These are phyloP conservation scores for Atractiella rhizophila DNA, from an alignment of 768 basidiomycete species.

Conservation along the genomic window DNA sequence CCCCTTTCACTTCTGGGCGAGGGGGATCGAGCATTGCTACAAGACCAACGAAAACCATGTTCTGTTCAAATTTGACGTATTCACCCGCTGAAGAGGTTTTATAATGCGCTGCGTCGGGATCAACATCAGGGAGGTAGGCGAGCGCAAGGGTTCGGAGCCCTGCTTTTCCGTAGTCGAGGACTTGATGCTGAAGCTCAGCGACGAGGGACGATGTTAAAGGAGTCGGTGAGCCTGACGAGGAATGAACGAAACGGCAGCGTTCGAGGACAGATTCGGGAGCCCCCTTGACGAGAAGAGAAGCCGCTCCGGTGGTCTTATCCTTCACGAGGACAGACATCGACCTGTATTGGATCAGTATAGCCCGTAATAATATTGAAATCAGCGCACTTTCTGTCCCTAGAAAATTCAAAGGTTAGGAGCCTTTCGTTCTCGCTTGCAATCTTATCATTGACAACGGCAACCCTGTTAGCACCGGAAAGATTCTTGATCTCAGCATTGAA, in stretches of 20 bases:
- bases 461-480: constrained; percentile 37
- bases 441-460: constrained; percentile 59
- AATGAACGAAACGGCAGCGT: constrained; percentile 47
- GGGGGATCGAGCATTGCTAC: constrained; percentile 97
- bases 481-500: constrained; percentile 32
- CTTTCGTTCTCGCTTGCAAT: constrained; percentile 51
- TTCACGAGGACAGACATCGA: constrained; percentile 94
- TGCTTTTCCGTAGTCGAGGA: constrained; percentile 43
- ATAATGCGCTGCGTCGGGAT: constrained; percentile 58
- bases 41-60: constrained; percentile 78
- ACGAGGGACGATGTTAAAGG: constrained; percentile 42
- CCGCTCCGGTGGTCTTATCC: constrained; percentile 27
- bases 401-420: constrained; percentile 87
- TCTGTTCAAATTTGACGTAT: constrained; percentile 69
- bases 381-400: constrained; percentile 92
- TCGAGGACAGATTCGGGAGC: constrained; percentile 89
- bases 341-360: no score
- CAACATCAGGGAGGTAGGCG: constrained; percentile 54
- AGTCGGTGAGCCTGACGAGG: constrained; percentile 33
- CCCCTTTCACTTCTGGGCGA: constrained; percentile 64
- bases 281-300: constrained; percentile 79
- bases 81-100: constrained; percentile 49
- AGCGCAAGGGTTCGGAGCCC: constrained; percentile 80
- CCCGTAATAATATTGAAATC: no score
- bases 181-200: constrained; percentile 35